Evolutionary conservation across 2,329 filamentous ascomycete species (phyloP).

Genomic region (Cordyceps sp.): DNA sequence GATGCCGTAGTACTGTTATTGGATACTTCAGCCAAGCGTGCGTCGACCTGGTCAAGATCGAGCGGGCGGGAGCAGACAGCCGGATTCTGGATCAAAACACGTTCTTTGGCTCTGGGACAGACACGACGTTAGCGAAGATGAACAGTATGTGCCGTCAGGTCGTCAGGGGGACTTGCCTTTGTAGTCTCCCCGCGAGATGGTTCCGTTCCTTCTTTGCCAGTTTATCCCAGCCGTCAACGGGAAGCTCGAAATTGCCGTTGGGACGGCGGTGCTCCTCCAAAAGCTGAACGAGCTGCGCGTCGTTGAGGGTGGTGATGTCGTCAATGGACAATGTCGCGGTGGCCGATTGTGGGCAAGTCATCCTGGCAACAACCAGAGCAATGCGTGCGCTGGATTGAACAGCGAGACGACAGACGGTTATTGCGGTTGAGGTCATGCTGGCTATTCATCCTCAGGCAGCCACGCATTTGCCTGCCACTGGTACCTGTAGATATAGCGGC

Average conservation of each 20-base stretch:
- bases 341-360: neutral
- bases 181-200: constrained; percentile 5
- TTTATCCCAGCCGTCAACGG: constrained; percentile 4
- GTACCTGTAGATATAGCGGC: no score
- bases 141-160: neutral
- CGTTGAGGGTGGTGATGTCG: constrained; percentile 4
- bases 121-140: constrained; percentile 1
- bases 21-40: constrained; percentile 4
- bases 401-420: no score
- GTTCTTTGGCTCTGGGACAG: constrained; percentile 1
- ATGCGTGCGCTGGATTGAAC: no score
- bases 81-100: neutral
- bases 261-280: constrained; percentile 5
- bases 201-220: constrained; percentile 5
- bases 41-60: constrained; percentile 7
- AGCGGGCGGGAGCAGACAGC: constrained; percentile 4
- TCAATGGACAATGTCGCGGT: neutral
- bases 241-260: constrained; percentile 5
- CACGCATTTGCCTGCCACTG: no score
- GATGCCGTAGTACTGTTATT: neutral
- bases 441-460: no score
- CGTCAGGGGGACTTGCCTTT: neutral
- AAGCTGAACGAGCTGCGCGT: constrained; percentile 6
- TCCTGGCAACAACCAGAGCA: no score
- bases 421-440: no score